Conservation (phyloP, 352 stramenopile species). For the Globisporangium canariense region DNA sequence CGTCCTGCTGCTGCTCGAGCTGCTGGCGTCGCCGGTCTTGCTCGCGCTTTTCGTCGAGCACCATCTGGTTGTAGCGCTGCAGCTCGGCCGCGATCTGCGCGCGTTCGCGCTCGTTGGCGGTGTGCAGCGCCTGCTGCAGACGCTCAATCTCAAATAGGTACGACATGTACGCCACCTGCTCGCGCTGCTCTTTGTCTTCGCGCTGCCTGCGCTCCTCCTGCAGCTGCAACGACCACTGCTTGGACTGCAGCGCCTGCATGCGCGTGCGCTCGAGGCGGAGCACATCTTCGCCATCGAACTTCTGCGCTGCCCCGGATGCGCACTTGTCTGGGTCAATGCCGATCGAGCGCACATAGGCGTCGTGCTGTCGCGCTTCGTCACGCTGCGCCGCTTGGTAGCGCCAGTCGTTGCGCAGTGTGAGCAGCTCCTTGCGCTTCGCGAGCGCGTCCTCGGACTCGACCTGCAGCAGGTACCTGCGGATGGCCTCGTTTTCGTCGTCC, state of each 20-base stretch:
- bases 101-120: constrained; percentile 48
- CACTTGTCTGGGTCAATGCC: constrained; percentile 58
- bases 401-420: constrained; percentile 73
- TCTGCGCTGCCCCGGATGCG: constrained; percentile 53
- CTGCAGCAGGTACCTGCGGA: constrained; percentile 72
- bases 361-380: constrained; percentile 24
- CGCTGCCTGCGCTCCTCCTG: constrained; percentile 43
- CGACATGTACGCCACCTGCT: constrained; percentile 34
- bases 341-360: constrained; percentile 28
- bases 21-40: constrained; percentile 28
- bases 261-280: constrained; percentile 50
- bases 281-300: constrained; percentile 66
- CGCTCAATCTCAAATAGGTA: constrained; percentile 57
- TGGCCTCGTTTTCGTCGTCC: constrained; percentile 59
- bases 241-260: constrained; percentile 62
- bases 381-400: constrained; percentile 32
- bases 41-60: constrained; percentile 42
- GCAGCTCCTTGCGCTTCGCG: constrained; percentile 52
- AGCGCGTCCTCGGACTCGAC: constrained; percentile 69
- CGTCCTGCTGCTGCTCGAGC: constrained; percentile 47
- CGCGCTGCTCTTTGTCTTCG: constrained; percentile 36
- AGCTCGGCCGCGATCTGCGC: constrained; percentile 43
- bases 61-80: constrained; percentile 51
- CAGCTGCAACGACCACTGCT: constrained; percentile 65
- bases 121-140: constrained; percentile 54